Evolutionary conservation across 2,329 filamentous ascomycete species (phyloP).

Genomic region (Aspergillus hiratsukae): DNA sequence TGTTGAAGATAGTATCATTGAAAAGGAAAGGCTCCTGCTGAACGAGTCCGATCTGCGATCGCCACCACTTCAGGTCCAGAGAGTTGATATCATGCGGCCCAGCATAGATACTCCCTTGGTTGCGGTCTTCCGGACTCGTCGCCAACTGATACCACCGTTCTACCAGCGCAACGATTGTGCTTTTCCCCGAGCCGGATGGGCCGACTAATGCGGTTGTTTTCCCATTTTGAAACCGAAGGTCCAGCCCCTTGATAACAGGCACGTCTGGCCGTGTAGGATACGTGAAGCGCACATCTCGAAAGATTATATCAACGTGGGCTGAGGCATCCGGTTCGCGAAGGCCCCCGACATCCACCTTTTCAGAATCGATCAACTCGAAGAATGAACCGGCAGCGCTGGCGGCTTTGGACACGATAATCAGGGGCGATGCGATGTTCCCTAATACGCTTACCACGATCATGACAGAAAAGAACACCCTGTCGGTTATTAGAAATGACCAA

Average conservation of each 20-base stretch:
- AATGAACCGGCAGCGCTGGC: slow-evolving; percentile 28
- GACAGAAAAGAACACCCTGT: slow-evolving; percentile 16
- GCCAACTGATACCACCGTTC: slow-evolving; percentile 41
- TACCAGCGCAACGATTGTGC: slow-evolving; percentile 41
- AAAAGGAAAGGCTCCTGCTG: background rate
- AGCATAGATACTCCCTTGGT: slow-evolving; percentile 48
- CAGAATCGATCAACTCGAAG: slow-evolving; percentile 30
- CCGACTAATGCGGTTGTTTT: slow-evolving; percentile 44
- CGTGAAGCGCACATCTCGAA: slow-evolving; percentile 64
- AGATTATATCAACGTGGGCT: slow-evolving; percentile 52
- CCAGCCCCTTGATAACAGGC: slow-evolving; percentile 32
- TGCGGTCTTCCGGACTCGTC: background rate
- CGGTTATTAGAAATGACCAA: background rate
- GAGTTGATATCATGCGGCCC: slow-evolving; percentile 51
- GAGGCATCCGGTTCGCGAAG: slow-evolving; percentile 49
- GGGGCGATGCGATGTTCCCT: slow-evolving; percentile 27
- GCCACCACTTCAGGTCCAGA: slow-evolving; percentile 54
- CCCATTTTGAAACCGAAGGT: slow-evolving; percentile 29
- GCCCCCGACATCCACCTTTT: slow-evolving; percentile 26
- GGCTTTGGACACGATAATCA: slow-evolving; percentile 35
- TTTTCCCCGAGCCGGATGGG: slow-evolving; percentile 44
- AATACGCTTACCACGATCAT: slow-evolving; percentile 23
- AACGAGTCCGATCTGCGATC: background rate
- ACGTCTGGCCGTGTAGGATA: slow-evolving; percentile 54
- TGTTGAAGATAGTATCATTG: slow-evolving; percentile 46